phyloP scores from a whole-genome alignment of 345 rosid species.

The Psidium guajava region DNA sequence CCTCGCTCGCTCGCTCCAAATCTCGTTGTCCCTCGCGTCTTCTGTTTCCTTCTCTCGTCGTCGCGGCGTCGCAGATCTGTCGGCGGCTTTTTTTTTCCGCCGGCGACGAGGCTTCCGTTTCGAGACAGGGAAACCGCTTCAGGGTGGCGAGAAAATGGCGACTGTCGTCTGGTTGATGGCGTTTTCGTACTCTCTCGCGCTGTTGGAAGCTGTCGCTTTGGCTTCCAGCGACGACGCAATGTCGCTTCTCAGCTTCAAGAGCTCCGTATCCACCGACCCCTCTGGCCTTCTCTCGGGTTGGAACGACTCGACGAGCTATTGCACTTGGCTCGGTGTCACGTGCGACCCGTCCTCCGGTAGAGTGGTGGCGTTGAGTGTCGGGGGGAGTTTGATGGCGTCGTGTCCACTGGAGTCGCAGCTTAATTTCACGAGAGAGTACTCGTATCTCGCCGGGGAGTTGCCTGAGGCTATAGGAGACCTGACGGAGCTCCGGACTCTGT shows the following conservation, averaged over 20 bases:
- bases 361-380: constrained; percentile 22
- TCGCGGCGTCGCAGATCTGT: background rate
- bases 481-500: constrained; percentile 20
- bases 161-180: background rate
- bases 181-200: constrained; percentile 1
- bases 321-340: constrained; percentile 41
- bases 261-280: constrained; percentile 26
- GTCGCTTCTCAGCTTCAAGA: constrained; percentile 38
- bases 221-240: constrained; percentile 14
- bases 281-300: constrained; percentile 30
- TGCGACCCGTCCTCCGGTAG: constrained; percentile 22
- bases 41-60: background rate
- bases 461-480: constrained; percentile 21
- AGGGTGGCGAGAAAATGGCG: background rate
- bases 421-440: background rate
- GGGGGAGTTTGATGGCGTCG: background rate
- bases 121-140: background rate
- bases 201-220: background rate
- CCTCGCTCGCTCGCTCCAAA: background rate
- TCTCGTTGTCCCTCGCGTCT: background rate
- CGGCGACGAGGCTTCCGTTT: background rate
- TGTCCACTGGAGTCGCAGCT: background rate
- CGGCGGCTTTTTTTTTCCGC: background rate
- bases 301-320: constrained; percentile 18
- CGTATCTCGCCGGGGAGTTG: constrained; percentile 17